A percentile compares a stretch with the other conserved stretches of the same genome.
Conservation (phyloP, 257 asterid species). For the Nicotiana otophora region DNA sequence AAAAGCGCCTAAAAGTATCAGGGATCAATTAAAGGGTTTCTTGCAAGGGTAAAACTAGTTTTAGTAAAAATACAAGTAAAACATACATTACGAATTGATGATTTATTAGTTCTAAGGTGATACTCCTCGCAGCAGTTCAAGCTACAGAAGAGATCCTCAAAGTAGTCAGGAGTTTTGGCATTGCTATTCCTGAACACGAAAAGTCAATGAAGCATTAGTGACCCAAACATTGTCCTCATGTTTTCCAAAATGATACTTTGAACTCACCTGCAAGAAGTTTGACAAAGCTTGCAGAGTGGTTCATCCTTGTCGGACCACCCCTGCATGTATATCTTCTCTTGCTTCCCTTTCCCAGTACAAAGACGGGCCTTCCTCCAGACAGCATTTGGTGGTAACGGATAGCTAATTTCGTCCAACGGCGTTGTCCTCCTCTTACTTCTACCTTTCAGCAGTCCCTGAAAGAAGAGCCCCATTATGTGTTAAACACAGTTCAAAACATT, state of each 20-base stretch:
- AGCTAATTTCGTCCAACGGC: slow-evolving; percentile 60
- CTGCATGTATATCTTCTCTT: slow-evolving; percentile 62
- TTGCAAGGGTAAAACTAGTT: slow-evolving; percentile 5
- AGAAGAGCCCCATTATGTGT: slow-evolving; percentile 13
- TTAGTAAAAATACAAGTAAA: slow-evolving; percentile 5
- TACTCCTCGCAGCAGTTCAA: slow-evolving; percentile 81
- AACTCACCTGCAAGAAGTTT: slow-evolving; percentile 78
- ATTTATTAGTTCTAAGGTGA: slow-evolving; percentile 63
- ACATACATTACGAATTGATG: slow-evolving; percentile 51
- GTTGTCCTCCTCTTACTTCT: slow-evolving; percentile 83
- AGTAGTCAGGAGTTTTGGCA: slow-evolving; percentile 68
- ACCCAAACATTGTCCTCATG: background rate
- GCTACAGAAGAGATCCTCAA: slow-evolving; percentile 90
- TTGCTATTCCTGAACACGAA: slow-evolving; percentile 54
- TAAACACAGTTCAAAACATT: background rate
- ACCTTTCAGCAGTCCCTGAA: slow-evolving; percentile 75
- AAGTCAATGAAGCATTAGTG: background rate
- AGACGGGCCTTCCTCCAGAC: slow-evolving; percentile 60
- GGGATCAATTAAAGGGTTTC: slow-evolving; percentile 16
- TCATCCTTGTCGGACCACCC: slow-evolving; percentile 81
- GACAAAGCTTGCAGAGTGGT: slow-evolving; percentile 98
- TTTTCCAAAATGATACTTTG: background rate
- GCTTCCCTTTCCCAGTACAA: slow-evolving; percentile 37
- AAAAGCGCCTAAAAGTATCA: slow-evolving; percentile 52
- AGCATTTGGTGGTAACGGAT: slow-evolving; percentile 77